phyloP scores from a whole-genome alignment of 2,329 filamentous ascomycete species.

The Chaetomium olivaceum region DNA sequence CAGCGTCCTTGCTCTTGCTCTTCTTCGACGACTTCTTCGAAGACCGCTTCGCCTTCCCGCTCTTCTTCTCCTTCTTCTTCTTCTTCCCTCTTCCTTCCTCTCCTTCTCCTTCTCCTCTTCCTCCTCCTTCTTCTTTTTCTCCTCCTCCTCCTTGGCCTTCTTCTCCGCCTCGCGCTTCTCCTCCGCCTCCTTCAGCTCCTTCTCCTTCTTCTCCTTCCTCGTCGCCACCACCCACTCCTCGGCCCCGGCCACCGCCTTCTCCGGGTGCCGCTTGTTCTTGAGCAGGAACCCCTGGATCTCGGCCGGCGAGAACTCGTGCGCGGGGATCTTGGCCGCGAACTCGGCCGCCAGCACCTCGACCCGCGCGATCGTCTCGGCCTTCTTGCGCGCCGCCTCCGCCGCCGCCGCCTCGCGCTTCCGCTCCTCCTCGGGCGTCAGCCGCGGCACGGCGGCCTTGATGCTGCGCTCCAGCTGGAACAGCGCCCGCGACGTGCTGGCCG shows the following conservation, averaged over 20 bases:
- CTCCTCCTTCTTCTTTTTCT: constrained; percentile 39
- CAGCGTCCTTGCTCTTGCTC: constrained; percentile 25
- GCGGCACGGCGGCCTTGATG: constrained; percentile 9
- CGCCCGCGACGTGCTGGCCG: not conserved
- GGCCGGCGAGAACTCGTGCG: constrained; percentile 58
- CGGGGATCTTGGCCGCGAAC: constrained; percentile 55
- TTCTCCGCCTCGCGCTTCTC: constrained; percentile 44
- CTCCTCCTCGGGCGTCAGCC: constrained; percentile 23
- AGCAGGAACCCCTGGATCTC: constrained; percentile 62
- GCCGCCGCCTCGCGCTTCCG: constrained; percentile 31
- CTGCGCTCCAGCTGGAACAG: constrained; percentile 13
- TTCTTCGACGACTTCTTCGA: constrained; percentile 23
- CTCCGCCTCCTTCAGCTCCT: constrained; percentile 46
- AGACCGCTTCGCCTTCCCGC: constrained; percentile 17
- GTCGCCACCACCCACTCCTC: constrained; percentile 53
- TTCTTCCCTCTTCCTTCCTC: constrained; percentile 32
- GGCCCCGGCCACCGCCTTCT: constrained; percentile 48
- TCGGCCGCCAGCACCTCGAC: constrained; percentile 49
- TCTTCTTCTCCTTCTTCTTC: constrained; percentile 31
- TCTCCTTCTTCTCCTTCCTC: constrained; percentile 51
- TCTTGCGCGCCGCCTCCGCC: constrained; percentile 36
- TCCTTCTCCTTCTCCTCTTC: constrained; percentile 37
- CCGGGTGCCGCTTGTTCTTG: constrained; percentile 55
- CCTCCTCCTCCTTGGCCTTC: constrained; percentile 39
- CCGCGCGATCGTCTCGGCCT: constrained; percentile 41